These are phyloP conservation scores for Actinomortierella wolfii DNA, from an alignment of 371 early-diverging fungal species.

Conservation along the genomic window DNA sequence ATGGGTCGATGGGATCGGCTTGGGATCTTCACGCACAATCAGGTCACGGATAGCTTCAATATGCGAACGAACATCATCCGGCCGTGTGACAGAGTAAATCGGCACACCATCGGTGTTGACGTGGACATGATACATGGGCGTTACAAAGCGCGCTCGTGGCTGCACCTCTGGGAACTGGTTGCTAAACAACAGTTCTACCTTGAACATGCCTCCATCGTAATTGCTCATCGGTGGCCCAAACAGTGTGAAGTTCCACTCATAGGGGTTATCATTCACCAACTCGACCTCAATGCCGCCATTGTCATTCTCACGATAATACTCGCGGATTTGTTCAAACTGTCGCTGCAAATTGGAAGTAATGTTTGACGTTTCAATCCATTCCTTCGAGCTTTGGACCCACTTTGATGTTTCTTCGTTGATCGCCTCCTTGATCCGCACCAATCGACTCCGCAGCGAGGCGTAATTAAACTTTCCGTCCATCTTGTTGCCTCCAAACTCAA, in stretches of 20 bases:
- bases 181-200: conserved; percentile 55
- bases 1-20: conserved; percentile 55
- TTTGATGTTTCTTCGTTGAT: conserved; percentile 49
- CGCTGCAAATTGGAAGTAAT: conserved; percentile 52
- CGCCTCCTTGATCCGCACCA: conserved; percentile 44
- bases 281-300: conserved; percentile 50
- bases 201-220: conserved; percentile 62
- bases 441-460: conserved; percentile 41
- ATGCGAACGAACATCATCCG: conserved; percentile 48
- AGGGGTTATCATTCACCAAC: conserved; percentile 59
- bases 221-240: conserved; percentile 52
- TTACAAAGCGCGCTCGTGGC: conserved; percentile 55
- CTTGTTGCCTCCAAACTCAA: conserved; percentile 53
- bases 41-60: conserved; percentile 38
- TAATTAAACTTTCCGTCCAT: conserved; percentile 60
- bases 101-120: conserved; percentile 59
- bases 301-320: conserved; percentile 47
- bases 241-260: conserved; percentile 55
- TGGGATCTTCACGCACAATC: conserved; percentile 48
- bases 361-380: conserved; percentile 49
- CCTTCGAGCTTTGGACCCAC: conserved; percentile 49
- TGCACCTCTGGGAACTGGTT: conserved; percentile 54
- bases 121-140: conserved; percentile 60
- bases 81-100: conserved; percentile 50
- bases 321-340: conserved; percentile 57